Percentiles rank a stretch among this genome's conserved stretches.
phyloP scores from a whole-genome alignment of 2,329 filamentous ascomycete species.

The Eutypa lata region DNA sequence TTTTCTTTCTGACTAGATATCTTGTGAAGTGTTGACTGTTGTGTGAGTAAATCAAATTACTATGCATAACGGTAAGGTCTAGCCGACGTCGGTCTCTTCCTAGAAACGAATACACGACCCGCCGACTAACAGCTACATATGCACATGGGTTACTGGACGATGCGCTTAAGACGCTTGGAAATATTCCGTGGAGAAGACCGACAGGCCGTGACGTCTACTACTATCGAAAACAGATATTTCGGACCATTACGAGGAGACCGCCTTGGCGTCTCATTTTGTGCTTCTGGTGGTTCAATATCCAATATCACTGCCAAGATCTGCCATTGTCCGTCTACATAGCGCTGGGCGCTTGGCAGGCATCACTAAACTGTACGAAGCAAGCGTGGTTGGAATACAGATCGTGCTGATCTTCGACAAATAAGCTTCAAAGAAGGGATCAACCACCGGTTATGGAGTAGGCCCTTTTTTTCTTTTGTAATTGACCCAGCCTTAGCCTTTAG shows the following conservation, averaged over 20 bases:
- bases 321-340: not conserved
- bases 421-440: not conserved
- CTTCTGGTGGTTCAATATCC: not conserved
- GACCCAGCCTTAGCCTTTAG: not conserved
- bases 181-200: not conserved
- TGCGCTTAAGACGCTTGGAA: not conserved
- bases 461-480: not conserved
- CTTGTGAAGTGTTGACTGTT: not conserved
- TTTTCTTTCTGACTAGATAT: not conserved
- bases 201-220: not conserved
- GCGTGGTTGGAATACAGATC: too few species aligned
- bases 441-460: not conserved
- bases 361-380: not conserved
- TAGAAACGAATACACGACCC: not conserved
- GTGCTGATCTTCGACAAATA: not conserved
- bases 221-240: not conserved
- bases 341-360: not conserved
- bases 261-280: not conserved
- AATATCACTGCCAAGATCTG: not conserved
- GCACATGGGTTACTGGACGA: too few species aligned
- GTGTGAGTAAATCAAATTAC: not conserved
- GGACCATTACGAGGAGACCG: not conserved
- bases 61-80: not conserved
- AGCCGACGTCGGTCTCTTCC: not conserved
- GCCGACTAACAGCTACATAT: too few species aligned